phyloP scores from a whole-genome alignment of 148 eudicot species.

The Limonium bicolor region DNA sequence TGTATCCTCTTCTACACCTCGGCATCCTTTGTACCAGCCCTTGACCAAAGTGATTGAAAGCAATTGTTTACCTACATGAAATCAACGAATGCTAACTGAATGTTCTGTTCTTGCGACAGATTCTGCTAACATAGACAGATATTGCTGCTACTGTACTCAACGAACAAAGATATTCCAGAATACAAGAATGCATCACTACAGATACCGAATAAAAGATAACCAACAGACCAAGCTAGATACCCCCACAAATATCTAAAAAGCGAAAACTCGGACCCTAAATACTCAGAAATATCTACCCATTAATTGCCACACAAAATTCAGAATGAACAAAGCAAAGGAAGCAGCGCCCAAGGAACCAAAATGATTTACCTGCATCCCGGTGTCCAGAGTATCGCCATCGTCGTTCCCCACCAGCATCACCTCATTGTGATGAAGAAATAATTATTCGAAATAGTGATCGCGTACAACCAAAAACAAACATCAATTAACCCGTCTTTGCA shows the following conservation, averaged over 20 bases:
- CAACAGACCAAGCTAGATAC: no score
- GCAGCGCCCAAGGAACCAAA: no score
- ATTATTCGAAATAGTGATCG: constrained; percentile 31
- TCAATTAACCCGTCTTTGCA: constrained; percentile 43
- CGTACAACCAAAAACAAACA: constrained; percentile 35
- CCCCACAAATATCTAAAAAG: no score
- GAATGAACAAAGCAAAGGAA: no score
- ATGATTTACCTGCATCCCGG: constrained; percentile 32
- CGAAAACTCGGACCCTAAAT: no score
- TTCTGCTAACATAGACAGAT: neutral
- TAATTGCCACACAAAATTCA: no score
- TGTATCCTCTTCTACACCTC: constrained; percentile 37
- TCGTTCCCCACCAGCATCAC: constrained; percentile 41
- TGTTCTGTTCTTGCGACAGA: no score
- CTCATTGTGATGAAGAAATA: constrained; percentile 33
- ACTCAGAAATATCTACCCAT: no score
- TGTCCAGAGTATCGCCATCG: constrained; percentile 27
- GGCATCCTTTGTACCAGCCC: constrained; percentile 52
- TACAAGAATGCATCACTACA: neutral
- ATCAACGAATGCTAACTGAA: no score
- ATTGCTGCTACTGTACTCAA: neutral
- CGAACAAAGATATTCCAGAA: neutral
- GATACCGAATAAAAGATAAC: no score
- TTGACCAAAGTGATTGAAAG: constrained; percentile 38
- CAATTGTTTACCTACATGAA: constrained; percentile 25